Evolutionary conservation across 305 asterid genomes (phyloP), one percentile per base, ranked within the genome.

Genomic region (Fraxinus latifolia): DNA sequence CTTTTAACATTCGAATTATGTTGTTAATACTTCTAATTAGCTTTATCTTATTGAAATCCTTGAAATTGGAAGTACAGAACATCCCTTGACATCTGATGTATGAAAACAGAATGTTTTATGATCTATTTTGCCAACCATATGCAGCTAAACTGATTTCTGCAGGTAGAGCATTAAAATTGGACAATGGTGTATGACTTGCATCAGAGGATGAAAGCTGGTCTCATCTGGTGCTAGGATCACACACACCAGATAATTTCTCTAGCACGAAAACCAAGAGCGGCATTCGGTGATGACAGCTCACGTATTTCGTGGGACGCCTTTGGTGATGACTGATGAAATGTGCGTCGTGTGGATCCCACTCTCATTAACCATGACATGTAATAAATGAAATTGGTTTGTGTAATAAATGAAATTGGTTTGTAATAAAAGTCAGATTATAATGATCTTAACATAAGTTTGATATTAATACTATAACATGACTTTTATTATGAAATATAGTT

Each of bases 191-290:
- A 78, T 32, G 58, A 72, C 77, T 4, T 47, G 5, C 62, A 21
- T n/a, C 68, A 58, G 23, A 58, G 68, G 68, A 17, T 11, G 33
- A 44, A 72, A 72, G 79, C 53, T 72, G 76, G 60, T 44, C 36
- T 82, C 79, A 73, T 67, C 53, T 33, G 33, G 65, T 58, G 68
- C 68, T 34, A 53, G 36, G 68, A n/a, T 44, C 14, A 33, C 62
- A 23, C 65, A 21, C 33, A 70, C 77, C 47, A 72, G 73, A 71
- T 50, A 73, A 14, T n/a, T 36, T 37, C 8, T 53, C 34, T 71
- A 31, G 34, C 68, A 6, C 15, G 67, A 74, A 17, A 65, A 65
- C 21, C n/a, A 7, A 25, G 25, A 74, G 21, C 3, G 9, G 32
- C 8, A 1, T 42, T 15, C 77, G 8, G 62, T n/a, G 62, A 50